Percentiles rank a stretch among this genome's conserved stretches.
Conservation (phyloP, 2,329 filamentous ascomycete genomes). For the Diaporthe sp. region DNA sequence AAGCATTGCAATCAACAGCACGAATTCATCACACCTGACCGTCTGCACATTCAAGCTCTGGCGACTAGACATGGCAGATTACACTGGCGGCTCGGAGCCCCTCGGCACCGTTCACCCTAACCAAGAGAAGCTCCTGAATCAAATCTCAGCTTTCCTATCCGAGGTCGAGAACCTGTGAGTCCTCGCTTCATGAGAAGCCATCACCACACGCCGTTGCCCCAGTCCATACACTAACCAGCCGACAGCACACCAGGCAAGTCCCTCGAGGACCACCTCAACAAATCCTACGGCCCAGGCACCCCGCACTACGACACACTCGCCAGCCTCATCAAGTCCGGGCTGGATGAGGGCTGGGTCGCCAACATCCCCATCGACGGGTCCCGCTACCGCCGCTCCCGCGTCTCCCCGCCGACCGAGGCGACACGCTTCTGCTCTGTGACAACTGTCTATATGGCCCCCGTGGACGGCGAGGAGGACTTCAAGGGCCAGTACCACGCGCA, state of each 20-base stretch:
- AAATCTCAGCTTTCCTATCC: conserved; percentile 23
- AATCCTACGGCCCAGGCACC: conserved; percentile 54
- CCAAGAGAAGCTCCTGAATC: conserved; percentile 18
- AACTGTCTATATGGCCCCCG: conserved; percentile 60
- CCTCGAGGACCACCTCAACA: conserved; percentile 55
- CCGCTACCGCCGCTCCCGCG: conserved; percentile 58
- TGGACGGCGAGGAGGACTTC: conserved; percentile 57
- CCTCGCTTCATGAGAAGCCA: too few species aligned
- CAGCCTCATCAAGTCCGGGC: conserved; percentile 48
- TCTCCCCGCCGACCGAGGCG: conserved; percentile 55
- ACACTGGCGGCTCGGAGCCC: conserved; percentile 23
- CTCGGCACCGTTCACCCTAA: conserved; percentile 15
- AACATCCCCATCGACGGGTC: conserved; percentile 54
- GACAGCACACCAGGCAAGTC: conserved; percentile 56
- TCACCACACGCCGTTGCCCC: neutral
- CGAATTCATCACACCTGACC: neutral
- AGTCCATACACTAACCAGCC: neutral
- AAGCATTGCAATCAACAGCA: neutral
- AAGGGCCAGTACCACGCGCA: conserved; percentile 64
- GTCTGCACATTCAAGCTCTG: neutral
- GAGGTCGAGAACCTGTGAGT: conserved; percentile 29
- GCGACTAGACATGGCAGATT: conserved; percentile 12
- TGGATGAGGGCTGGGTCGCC: conserved; percentile 58
- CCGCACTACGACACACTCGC: conserved; percentile 55
- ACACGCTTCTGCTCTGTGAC: conserved; percentile 66